Percentiles rank a stretch among this genome's conserved stretches.
These are phyloP conservation scores for Dryas alaskensis DNA, from an alignment of 306 rosid genomes.

Conservation along the genomic window DNA sequence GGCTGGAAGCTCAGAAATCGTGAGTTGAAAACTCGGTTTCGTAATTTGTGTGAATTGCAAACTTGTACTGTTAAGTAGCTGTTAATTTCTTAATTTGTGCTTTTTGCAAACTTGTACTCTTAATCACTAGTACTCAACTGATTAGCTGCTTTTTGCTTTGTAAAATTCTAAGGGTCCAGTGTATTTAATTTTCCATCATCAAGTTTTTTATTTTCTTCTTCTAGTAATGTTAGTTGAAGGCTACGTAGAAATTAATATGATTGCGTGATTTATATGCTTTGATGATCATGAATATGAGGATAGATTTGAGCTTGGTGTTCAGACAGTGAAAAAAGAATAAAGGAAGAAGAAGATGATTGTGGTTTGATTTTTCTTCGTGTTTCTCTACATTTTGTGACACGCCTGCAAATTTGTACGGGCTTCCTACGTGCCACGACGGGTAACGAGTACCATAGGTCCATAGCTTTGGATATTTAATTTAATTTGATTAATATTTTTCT, in stretches of 20 bases:
- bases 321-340: no score
- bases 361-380: no score
- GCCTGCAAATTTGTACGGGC: neutral
- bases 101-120: neutral
- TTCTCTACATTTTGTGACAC: no score
- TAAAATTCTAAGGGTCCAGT: neutral
- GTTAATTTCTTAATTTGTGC: no score
- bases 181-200: neutral
- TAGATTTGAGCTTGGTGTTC: no score
- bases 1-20: conserved; percentile 51
- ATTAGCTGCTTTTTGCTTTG: neutral
- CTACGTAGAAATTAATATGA: no score
- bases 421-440: conserved; percentile 1
- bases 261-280: no score
- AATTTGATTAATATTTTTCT: no score
- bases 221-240: no score
- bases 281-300: no score
- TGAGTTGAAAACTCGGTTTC: neutral
- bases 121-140: neutral
- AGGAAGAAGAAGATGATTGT: no score
- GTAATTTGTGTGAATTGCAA: neutral
- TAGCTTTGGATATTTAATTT: neutral
- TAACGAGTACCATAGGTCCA: conserved; percentile 7
- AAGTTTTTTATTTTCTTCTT: neutral
- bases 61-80: neutral